Conservation (phyloP, 2,329 filamentous ascomycete species). For the Verticillium dahliae region DNA sequence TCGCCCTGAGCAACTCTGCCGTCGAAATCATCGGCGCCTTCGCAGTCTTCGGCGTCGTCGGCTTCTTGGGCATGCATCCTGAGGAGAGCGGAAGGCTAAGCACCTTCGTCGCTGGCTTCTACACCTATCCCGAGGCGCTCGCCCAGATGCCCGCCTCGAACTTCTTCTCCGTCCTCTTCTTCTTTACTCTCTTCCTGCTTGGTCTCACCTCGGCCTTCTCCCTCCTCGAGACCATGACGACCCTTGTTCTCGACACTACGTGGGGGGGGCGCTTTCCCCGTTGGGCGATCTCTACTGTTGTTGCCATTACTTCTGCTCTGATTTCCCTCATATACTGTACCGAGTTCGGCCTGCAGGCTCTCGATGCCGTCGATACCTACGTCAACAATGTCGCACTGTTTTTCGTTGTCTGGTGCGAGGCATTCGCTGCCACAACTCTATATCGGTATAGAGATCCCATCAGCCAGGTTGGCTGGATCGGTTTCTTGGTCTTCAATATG, state of each 20-base stretch:
- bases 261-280: conserved; percentile 29
- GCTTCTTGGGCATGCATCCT: conserved; percentile 26
- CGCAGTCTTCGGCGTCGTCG: conserved; percentile 44
- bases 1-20: conserved; percentile 43
- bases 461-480: conserved; percentile 31
- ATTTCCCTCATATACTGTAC: conserved; percentile 47
- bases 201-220: conserved; percentile 47
- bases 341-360: conserved; percentile 44
- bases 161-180: conserved; percentile 46
- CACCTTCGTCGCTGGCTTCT: conserved; percentile 47
- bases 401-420: conserved; percentile 43
- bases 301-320: conserved; percentile 38
- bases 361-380: conserved; percentile 45
- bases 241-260: conserved; percentile 42
- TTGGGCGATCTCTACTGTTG: conserved; percentile 32
- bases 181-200: conserved; percentile 47
- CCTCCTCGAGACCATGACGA: conserved; percentile 44
- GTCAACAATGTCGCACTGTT: conserved; percentile 42
- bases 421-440: conserved; percentile 41
- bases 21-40: conserved; percentile 40
- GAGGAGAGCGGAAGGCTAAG: conserved; percentile 28
- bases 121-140: conserved; percentile 45
- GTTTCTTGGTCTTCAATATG: conserved; percentile 33
- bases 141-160: conserved; percentile 48
- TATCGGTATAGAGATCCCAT: conserved; percentile 40